Conservation (phyloP, 2,329 filamentous ascomycete species). For the Rutstroemia sp. region DNA sequence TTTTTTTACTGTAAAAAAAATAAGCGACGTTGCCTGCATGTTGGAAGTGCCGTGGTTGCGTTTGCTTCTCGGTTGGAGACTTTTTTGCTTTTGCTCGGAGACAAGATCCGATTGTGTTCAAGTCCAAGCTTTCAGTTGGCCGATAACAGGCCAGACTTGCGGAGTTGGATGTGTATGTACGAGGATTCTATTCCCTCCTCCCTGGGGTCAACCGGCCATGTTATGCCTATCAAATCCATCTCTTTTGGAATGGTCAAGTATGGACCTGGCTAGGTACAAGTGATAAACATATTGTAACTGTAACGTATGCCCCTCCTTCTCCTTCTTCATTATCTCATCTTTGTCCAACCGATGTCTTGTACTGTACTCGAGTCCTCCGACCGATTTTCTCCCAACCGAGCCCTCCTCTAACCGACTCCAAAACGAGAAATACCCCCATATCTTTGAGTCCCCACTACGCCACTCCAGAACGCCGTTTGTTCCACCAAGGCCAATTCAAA, state of each 20-base stretch:
- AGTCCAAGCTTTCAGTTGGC: background rate
- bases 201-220: background rate
- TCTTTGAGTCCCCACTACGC: background rate
- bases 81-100: too few relatives aligned
- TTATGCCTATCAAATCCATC: background rate
- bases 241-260: background rate
- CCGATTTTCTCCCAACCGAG: too few relatives aligned
- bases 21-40: too few relatives aligned
- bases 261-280: background rate
- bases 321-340: background rate
- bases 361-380: background rate
- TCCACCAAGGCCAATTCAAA: conserved; percentile 2
- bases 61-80: background rate
- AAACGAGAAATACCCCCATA: too few relatives aligned
- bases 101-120: background rate
- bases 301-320: background rate
- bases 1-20: too few relatives aligned
- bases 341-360: background rate
- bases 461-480: conserved; percentile 7
- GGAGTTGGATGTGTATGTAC: background rate
- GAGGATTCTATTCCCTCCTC: background rate
- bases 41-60: too few relatives aligned
- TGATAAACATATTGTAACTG: too few relatives aligned
- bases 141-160: too few relatives aligned
- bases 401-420: too few relatives aligned